These are phyloP conservation scores for Torulaspora delbrueckii DNA, from an alignment of 805 yeast genomes.

Conservation along the genomic window DNA sequence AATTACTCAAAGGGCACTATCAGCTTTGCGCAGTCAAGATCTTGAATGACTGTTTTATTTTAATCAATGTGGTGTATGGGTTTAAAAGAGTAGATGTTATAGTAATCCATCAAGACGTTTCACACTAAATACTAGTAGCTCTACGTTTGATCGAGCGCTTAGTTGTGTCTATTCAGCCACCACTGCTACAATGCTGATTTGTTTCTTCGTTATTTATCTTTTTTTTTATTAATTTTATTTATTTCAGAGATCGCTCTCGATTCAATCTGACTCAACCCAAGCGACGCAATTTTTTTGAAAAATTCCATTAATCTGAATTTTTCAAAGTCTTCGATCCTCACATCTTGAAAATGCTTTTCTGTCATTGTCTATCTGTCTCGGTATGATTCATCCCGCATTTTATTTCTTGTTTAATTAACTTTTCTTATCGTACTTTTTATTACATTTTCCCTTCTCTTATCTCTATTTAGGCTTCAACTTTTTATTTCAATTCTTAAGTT, in stretches of 20 bases:
- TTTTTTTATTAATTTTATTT: neutral
- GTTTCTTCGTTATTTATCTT: neutral
- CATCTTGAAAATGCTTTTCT: neutral
- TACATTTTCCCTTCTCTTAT: neutral
- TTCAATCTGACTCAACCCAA: slow-evolving; percentile 1
- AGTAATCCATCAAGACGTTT: too few species aligned
- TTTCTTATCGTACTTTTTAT: neutral
- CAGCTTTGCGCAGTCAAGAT: slow-evolving; percentile 11
- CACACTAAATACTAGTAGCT: too few species aligned
- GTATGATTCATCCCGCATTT: slow-evolving; percentile 11
- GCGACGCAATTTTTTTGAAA: slow-evolving; percentile 13
- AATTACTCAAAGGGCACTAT: slow-evolving; percentile 38
- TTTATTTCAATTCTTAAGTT: neutral
- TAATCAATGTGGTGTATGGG: slow-evolving; percentile 1
- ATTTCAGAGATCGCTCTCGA: neutral
- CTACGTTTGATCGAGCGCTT: too few species aligned
- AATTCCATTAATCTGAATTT: slow-evolving; percentile 5
- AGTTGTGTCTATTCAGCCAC: neutral
- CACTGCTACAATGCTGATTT: neutral
- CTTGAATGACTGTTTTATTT: neutral
- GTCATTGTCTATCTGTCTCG: neutral
- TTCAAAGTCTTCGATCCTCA: slow-evolving; percentile 2
- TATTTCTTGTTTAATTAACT: neutral
- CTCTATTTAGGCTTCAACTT: neutral
- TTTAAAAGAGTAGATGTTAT: neutral